Evolutionary conservation across 176 grass and related monocot species (phyloP).

Genomic region (Saccharum spontaneum): DNA sequence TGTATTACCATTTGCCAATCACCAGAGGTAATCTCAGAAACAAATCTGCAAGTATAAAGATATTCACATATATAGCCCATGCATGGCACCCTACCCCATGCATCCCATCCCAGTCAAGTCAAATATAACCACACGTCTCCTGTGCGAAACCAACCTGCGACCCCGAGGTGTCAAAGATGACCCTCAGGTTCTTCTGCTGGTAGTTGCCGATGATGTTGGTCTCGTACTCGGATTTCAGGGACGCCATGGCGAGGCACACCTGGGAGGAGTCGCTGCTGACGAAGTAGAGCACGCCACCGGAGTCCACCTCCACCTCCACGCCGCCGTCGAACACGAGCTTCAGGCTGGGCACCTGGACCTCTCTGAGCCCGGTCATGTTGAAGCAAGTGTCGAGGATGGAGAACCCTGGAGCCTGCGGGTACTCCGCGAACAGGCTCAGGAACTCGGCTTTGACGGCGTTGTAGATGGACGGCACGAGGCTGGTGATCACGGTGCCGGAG

Average conservation of each 20-base stretch:
- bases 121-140: constrained; percentile 74
- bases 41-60: constrained; percentile 40
- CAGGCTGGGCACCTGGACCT: constrained; percentile 69
- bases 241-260: constrained; percentile 76
- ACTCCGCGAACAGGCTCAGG: constrained; percentile 47
- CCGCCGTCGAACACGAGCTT: constrained; percentile 62
- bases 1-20: constrained; percentile 52
- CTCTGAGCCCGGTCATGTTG: constrained; percentile 65
- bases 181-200: constrained; percentile 93
- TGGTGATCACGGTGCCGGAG: constrained; percentile 93
- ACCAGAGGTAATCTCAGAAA: constrained; percentile 52
- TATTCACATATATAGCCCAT: constrained; percentile 52
- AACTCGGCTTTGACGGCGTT: constrained; percentile 63
- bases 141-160: constrained; percentile 77
- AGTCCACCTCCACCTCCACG: constrained; percentile 65
- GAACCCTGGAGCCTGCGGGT: constrained; percentile 55
- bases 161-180: constrained; percentile 66
- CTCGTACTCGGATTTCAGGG: constrained; percentile 69
- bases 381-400: constrained; percentile 94
- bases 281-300: constrained; percentile 75
- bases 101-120: constrained; percentile 7
- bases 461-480: constrained; percentile 68
- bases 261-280: constrained; percentile 75
- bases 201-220: constrained; percentile 86
- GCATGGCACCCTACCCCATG: constrained; percentile 6